These are phyloP conservation scores for Trichoderma sp. DNA, from an alignment of 2,329 filamentous ascomycete species.

Conservation along the genomic window DNA sequence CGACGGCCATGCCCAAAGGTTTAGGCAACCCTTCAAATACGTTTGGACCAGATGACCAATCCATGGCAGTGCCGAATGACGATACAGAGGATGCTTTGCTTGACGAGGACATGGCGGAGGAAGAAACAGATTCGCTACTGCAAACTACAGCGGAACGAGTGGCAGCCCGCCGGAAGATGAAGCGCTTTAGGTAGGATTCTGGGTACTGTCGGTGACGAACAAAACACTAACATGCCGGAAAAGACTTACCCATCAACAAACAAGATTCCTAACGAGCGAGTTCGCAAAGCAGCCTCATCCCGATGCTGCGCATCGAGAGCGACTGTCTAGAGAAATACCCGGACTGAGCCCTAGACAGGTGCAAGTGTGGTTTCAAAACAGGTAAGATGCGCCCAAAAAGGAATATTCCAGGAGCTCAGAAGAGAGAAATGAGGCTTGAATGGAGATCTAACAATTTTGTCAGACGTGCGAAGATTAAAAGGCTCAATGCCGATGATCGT, in stretches of 20 bases:
- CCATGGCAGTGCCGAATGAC: conserved; percentile 36
- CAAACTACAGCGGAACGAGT: conserved; percentile 61
- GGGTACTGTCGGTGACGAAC: neutral
- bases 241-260: conserved; percentile 93
- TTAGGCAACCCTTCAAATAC: conserved; percentile 14
- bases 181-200: conserved; percentile 70
- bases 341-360: conserved; percentile 90
- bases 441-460: conserved; percentile 21
- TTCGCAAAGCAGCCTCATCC: conserved; percentile 94
- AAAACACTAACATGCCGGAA: conserved; percentile 3
- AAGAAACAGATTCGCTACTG: conserved; percentile 43
- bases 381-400: conserved; percentile 58
- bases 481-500: conserved; percentile 69
- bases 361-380: conserved; percentile 98
- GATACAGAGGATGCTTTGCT: conserved; percentile 58
- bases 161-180: conserved; percentile 69
- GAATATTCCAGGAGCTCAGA: neutral
- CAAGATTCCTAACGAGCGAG: conserved; percentile 96
- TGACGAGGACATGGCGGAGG: conserved; percentile 61
- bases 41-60: conserved; percentile 23
- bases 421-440: neutral
- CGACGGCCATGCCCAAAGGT: conserved; percentile 19
- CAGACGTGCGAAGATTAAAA: conserved; percentile 73
- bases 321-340: conserved; percentile 86
- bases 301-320: conserved; percentile 86